These are phyloP conservation scores for Barnettozyma vustinii DNA, from an alignment of 805 yeast species.

Conservation along the genomic window DNA sequence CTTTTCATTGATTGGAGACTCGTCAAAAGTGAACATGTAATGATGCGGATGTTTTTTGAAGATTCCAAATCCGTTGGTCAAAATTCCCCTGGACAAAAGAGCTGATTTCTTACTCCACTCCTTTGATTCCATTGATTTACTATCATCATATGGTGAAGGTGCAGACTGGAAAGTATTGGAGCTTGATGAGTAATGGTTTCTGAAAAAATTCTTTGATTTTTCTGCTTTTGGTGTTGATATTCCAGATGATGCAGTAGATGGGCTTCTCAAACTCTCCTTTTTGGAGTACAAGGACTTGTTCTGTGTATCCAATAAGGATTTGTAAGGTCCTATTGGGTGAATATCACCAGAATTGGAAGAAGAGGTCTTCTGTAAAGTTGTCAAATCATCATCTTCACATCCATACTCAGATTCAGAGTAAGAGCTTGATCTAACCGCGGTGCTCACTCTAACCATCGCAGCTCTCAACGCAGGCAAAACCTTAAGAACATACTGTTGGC, in stretches of 20 bases:
- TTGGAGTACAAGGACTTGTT: conserved; percentile 1
- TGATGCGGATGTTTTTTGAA: conserved; percentile 31
- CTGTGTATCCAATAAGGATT: conserved; percentile 6
- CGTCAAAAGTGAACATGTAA: conserved; percentile 19
- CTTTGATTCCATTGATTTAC: conserved; percentile 13
- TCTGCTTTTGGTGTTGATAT: conserved; percentile 21
- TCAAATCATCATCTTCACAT: conserved; percentile 16
- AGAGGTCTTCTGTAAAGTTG: conserved; percentile 12
- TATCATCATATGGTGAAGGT: conserved; percentile 10
- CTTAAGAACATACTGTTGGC: conserved; percentile 22
- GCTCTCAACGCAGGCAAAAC: conserved; percentile 29
- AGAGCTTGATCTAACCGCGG: conserved; percentile 16
- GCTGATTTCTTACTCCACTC: conserved; percentile 11
- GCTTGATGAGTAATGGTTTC: conserved; percentile 18
- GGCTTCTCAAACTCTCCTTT: conserved; percentile 12
- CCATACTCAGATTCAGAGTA: conserved; percentile 10
- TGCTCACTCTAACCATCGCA: conserved; percentile 19
- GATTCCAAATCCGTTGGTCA: conserved; percentile 27
- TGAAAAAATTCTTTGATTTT: conserved; percentile 23
- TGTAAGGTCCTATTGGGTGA: conserved; percentile 9
- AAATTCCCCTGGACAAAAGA: conserved; percentile 21
- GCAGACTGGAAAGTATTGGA: conserved; percentile 10
- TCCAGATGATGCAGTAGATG: conserved; percentile 19
- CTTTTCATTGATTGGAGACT: conserved; percentile 3
- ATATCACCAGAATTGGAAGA: conserved; percentile 17